Evolutionary conservation across 208 protist genomes (phyloP).

Genomic region (Wallacemonas sp.): DNA sequence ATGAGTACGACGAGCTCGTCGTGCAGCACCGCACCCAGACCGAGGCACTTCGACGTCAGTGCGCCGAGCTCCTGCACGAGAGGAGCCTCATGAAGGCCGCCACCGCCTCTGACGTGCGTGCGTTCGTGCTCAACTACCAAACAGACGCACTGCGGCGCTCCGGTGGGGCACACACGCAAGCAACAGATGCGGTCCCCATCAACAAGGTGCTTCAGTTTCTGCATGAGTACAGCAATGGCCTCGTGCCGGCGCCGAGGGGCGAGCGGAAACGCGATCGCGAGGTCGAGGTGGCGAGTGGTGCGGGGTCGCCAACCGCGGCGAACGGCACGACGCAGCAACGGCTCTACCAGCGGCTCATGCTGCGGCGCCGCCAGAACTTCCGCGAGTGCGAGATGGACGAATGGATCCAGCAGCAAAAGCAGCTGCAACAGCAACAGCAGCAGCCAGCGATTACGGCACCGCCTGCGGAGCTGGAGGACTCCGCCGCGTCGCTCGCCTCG

Average conservation of each 20-base stretch:
- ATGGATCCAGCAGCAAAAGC: constrained; percentile 17
- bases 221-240: constrained; percentile 78
- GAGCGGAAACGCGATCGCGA: constrained; percentile 64
- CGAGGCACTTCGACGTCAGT: constrained; percentile 58
- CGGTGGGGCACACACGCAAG: background rate
- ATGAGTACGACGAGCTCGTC: constrained; percentile 66
- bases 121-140: constrained; percentile 72
- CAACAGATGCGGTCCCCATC: constrained; percentile 46
- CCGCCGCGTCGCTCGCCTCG: background rate
- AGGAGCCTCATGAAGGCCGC: constrained; percentile 61
- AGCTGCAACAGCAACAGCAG: constrained; percentile 9
- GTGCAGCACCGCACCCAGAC: constrained; percentile 69
- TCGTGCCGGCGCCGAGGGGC: constrained; percentile 54
- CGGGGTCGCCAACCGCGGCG: background rate
- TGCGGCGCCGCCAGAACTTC: constrained; percentile 34
- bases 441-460: background rate
- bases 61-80: constrained; percentile 69
- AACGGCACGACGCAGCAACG: constrained; percentile 36
- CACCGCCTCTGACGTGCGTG: constrained; percentile 63
- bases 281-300: background rate
- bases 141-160: constrained; percentile 20
- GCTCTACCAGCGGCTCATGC: constrained; percentile 66
- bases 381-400: constrained; percentile 46
- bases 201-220: constrained; percentile 55
- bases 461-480: background rate